Evolutionary conservation across 768 basidiomycete genomes (phyloP).

Genomic region (Mycena rebaudengoi): DNA sequence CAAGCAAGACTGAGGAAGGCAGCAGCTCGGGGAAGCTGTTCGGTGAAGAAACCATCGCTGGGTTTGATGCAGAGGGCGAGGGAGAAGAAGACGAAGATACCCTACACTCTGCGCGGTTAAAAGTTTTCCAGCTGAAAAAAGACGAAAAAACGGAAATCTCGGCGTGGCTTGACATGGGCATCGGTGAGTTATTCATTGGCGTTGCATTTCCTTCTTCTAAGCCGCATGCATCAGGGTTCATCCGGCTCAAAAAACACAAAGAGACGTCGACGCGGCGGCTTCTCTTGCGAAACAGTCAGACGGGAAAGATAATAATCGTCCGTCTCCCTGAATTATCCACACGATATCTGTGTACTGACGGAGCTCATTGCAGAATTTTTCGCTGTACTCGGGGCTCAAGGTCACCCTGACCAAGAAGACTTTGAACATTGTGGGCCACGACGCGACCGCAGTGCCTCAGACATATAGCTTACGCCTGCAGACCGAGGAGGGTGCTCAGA

Average conservation of each 20-base stretch:
- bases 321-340: constrained; percentile 36
- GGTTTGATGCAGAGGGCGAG: constrained; percentile 57
- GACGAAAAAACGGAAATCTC: constrained; percentile 51
- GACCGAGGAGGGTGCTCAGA: not conserved
- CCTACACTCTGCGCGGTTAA: constrained; percentile 61
- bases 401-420: not conserved
- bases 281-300: constrained; percentile 75
- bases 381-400: not conserved
- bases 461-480: not conserved
- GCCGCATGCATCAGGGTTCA: constrained; percentile 57
- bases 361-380: not conserved
- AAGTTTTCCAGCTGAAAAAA: constrained; percentile 65
- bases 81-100: constrained; percentile 87
- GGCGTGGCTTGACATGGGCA: constrained; percentile 75
- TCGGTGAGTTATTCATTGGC: constrained; percentile 55
- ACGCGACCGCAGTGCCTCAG: not conserved
- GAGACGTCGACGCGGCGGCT: constrained; percentile 64
- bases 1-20: constrained; percentile 5
- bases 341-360: not conserved
- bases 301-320: constrained; percentile 80
- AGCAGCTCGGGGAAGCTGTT: constrained; percentile 16
- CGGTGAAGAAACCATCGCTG: constrained; percentile 25
- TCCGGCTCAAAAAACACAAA: constrained; percentile 81
- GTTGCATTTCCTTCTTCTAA: not conserved
- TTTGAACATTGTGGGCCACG: not conserved